These are phyloP conservation scores for Tolypocladium nubicola DNA, from an alignment of 2,329 filamentous ascomycete species.

Conservation along the genomic window DNA sequence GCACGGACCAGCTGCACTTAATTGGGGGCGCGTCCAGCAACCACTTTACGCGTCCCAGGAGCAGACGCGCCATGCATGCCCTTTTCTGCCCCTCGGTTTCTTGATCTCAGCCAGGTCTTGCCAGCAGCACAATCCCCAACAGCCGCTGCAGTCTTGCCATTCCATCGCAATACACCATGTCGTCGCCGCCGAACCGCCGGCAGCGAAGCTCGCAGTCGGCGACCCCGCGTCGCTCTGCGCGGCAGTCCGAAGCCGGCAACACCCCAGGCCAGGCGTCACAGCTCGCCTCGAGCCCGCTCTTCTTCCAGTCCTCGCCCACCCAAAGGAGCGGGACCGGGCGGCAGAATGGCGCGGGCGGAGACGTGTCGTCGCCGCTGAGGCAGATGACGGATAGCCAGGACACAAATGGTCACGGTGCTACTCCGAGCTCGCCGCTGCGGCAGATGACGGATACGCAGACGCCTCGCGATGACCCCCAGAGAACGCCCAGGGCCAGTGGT, in stretches of 20 bases:
- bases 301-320: constrained; percentile 49
- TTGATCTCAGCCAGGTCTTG: neutral
- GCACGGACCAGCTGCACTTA: constrained; percentile 12
- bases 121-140: neutral
- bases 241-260: constrained; percentile 24
- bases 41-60: constrained; percentile 29
- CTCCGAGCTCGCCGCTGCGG: constrained; percentile 48
- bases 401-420: constrained; percentile 24
- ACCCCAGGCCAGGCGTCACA: constrained; percentile 39
- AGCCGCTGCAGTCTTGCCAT: neutral
- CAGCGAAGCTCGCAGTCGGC: constrained; percentile 41
- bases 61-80: constrained; percentile 11
- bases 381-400: constrained; percentile 49
- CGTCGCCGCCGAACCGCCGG: constrained; percentile 35
- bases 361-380: constrained; percentile 43
- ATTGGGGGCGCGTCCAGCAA: constrained; percentile 9
- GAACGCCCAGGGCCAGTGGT: constrained; percentile 59
- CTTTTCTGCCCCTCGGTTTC: constrained; percentile 12
- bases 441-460: constrained; percentile 49
- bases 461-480: constrained; percentile 40
- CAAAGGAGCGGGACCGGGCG: constrained; percentile 12
- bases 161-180: constrained; percentile 20
- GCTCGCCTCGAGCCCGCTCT: constrained; percentile 69
- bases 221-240: constrained; percentile 28
- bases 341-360: constrained; percentile 19